Evolutionary conservation across 2,329 filamentous ascomycete genomes (phyloP), one percentile per base, ranked within the genome.

Genomic region (Ciborinia camelliae): DNA sequence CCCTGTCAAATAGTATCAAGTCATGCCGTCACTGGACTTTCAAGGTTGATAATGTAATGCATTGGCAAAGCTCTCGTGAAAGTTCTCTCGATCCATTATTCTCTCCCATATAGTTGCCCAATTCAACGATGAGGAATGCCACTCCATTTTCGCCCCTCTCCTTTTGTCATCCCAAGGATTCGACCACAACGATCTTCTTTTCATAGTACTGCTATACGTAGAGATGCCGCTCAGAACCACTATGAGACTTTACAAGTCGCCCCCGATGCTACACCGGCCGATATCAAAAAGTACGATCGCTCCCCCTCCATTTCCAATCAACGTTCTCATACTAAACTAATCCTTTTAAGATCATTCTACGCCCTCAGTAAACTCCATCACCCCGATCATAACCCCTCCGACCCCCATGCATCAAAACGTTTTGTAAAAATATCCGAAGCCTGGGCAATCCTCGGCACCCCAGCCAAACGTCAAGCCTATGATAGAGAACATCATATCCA

Each of bases 361-460:
- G 79, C 84, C 67, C 90, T 98, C 76, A 97, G 92, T 74, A 96
- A 97, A 79, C 80, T 84, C 62, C 89, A 97, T 82, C 95, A 99
- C 78, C 95, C 95, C 0, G 95, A 99, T 82, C 87, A 88, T 75
- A 96, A 98, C 81, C 91, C 84, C 66, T 75, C 84, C 71, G 89
- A 97, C 77, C 89, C 90, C 5, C 75, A 79, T 65, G 90, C 93
- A 68, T 82, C 87, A 4, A 79, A 85, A 65, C 90, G 88, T 75
- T 99, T 97, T 82, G 86, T 92, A 76, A 84, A 86, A 71, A 89
- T 97, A 75, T 90, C 86, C 75, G 90, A 95, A 75, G 92, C 93
- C 71, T 97, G 97, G 81, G 82, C 86, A 65, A 77, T 90, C 52
- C 89, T 97, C 65, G 86, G 87, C 65, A 85, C 89, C 69, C 81